Conservation (phyloP, 1,284 basidiomycete species). For the Ustilago shanxiensis region DNA sequence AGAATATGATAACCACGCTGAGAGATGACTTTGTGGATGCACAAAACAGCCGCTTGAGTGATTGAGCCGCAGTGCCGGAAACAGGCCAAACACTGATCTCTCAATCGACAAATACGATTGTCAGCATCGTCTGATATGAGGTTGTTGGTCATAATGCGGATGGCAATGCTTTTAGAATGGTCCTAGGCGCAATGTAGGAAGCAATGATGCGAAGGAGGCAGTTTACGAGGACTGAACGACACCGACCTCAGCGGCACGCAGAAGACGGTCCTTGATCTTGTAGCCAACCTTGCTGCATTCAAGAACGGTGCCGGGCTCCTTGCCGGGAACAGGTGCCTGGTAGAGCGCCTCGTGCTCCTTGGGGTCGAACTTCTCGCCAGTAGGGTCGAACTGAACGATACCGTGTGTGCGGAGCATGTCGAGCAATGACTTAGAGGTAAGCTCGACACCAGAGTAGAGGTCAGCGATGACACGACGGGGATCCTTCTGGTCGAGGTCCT, state of each 20-base stretch:
- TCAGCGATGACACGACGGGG: conserved; percentile 61
- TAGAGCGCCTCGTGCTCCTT: conserved; percentile 95
- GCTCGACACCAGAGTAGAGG: conserved; percentile 83
- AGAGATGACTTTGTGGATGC: too few relatives aligned
- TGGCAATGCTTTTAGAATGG: conserved; percentile 1
- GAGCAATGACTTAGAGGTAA: conserved; percentile 89
- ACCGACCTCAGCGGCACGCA: conserved; percentile 96
- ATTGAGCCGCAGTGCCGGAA: too few relatives aligned
- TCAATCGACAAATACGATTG: background rate
- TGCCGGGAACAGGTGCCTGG: conserved; percentile 87
- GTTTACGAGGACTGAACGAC: conserved; percentile 75
- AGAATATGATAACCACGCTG: too few relatives aligned
- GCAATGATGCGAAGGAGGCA: background rate
- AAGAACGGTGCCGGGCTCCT: conserved; percentile 88
- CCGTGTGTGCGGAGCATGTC: conserved; percentile 92
- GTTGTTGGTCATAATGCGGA: background rate
- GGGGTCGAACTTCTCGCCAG: conserved; percentile 92
- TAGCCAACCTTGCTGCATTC: conserved; percentile 91
- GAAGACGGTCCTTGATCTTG: conserved; percentile 74
- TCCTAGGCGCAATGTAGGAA: too few relatives aligned
- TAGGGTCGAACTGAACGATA: conserved; percentile 89
- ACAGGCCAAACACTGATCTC: too few relatives aligned
- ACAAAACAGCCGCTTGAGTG: too few relatives aligned
- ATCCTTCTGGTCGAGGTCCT: conserved; percentile 66
- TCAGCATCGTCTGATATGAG: background rate